These are phyloP conservation scores for Phaeomoniella chlamydospora DNA, from an alignment of 2,329 filamentous ascomycete species.

Conservation along the genomic window DNA sequence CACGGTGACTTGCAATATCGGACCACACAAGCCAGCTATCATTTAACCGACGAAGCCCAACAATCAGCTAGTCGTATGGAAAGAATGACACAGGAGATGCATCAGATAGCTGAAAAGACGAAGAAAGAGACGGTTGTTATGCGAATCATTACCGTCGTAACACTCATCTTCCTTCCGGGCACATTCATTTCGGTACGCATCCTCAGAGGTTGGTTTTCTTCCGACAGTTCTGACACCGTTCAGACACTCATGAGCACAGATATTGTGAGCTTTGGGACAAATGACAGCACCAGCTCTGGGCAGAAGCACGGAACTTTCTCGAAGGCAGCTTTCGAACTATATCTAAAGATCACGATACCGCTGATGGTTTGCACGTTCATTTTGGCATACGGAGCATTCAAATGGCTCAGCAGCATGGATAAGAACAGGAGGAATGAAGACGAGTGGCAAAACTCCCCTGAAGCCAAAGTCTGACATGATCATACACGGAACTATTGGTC, in stretches of 20 bases:
- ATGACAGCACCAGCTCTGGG: conserved; percentile 3
- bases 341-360: conserved; percentile 19
- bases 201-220: neutral
- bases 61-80: conserved; percentile 16
- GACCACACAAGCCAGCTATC: conserved; percentile 17
- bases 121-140: conserved; percentile 26
- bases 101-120: conserved; percentile 19
- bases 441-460: neutral
- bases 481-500: no score
- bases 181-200: conserved; percentile 26
- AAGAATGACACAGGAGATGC: conserved; percentile 14
- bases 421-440: neutral
- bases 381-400: conserved; percentile 17
- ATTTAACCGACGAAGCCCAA: conserved; percentile 12
- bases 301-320: conserved; percentile 9
- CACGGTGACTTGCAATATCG: conserved; percentile 20
- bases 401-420: conserved; percentile 8
- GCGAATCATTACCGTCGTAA: conserved; percentile 26
- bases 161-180: conserved; percentile 26
- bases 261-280: conserved; percentile 15
- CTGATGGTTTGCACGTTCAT: conserved; percentile 18
- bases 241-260: conserved; percentile 28
- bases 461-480: neutral
- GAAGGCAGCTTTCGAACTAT: conserved; percentile 15
- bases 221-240: conserved; percentile 1